Conservation (phyloP, 495 filamentous ascomycete species). For the Hamigera avellanea region DNA sequence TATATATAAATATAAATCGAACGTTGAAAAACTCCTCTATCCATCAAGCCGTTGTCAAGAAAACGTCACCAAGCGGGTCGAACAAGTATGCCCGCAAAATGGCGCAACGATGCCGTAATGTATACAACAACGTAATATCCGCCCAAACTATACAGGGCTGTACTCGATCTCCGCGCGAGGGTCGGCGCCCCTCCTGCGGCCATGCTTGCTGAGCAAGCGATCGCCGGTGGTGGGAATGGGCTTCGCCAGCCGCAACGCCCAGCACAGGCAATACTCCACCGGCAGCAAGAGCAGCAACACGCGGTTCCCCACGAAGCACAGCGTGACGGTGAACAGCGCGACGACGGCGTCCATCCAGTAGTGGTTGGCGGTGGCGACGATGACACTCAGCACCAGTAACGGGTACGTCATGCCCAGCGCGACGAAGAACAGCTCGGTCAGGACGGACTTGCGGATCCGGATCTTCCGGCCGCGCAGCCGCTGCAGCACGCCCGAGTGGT, state of each 20-base stretch:
- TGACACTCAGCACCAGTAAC: slow-evolving; percentile 44
- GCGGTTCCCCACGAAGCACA: slow-evolving; percentile 38
- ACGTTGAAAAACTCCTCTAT: too few relatives aligned
- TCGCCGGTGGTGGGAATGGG: slow-evolving; percentile 44
- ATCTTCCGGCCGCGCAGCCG: slow-evolving; percentile 25
- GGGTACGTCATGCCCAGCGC: slow-evolving; percentile 44
- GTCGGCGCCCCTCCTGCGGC: not conserved
- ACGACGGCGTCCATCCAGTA: slow-evolving; percentile 50
- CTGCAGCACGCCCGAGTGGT: slow-evolving; percentile 43
- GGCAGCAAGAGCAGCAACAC: slow-evolving; percentile 44
- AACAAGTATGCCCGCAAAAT: too few relatives aligned
- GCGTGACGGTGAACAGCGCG: slow-evolving; percentile 39
- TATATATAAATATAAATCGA: too few relatives aligned
- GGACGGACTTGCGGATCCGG: slow-evolving; percentile 22
- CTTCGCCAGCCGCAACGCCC: slow-evolving; percentile 44
- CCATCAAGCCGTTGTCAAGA: too few relatives aligned
- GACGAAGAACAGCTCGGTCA: slow-evolving; percentile 31
- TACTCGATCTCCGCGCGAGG: not conserved
- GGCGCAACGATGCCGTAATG: too few relatives aligned
- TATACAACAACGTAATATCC: too few relatives aligned
- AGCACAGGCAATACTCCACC: slow-evolving; percentile 44
- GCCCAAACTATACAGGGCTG: not conserved
- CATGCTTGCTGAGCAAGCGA: slow-evolving; percentile 6
- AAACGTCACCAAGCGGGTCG: too few relatives aligned
- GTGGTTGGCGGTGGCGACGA: slow-evolving; percentile 57